Evolutionary conservation across 805 yeast genomes (phyloP), one percentile per base, ranked within the genome.

Genomic region (Helenozyma baotianmanensis): DNA sequence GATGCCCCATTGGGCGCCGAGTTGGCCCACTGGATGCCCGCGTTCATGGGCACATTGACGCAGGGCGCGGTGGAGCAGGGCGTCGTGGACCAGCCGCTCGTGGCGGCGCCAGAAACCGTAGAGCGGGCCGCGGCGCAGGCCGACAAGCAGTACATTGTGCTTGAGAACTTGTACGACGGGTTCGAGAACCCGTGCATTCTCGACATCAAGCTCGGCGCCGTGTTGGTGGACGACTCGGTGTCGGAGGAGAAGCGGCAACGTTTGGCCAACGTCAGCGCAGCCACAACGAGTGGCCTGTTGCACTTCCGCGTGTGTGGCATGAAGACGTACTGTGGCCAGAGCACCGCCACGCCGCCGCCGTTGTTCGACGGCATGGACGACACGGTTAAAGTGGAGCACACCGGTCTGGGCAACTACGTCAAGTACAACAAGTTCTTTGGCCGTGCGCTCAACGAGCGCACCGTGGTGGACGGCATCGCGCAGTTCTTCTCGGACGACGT

Each of bases 281-380:
- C 62, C 0, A 90, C 97, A 1, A 90, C 97, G 0, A 81, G 92
- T 27, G 96, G 96, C 0, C 62, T 80, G 3, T 62, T 85, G 9
- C 72, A 78, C 12, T 78, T 82, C 43, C 64, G 98, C 39, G 76
- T 90, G 3, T 89, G 97, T 48, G 98, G 98, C 0, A 84, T 90
- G 90, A 80, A 79, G 40, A 56, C 81, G 4, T 68, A 55, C 42
- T 38, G 46, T 17, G 40, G 41, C 8, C 14, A 8, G 13, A 13
- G 16, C 19, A 23, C 23, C 2, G 30, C 14, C 4, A 33, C 38
- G 6, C 47, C 43, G 1, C 21, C 28, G 5, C 29, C 28, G 9
- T 15, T 49, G 5, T 45, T 42, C 23, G 45, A 48, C 8, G 45
- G 35, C 1, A 43, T 54, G 48, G 31, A 24, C n/a, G 37, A 44